phyloP scores from a whole-genome alignment of 441 rosid species.

The Erodium moschatum region DNA sequence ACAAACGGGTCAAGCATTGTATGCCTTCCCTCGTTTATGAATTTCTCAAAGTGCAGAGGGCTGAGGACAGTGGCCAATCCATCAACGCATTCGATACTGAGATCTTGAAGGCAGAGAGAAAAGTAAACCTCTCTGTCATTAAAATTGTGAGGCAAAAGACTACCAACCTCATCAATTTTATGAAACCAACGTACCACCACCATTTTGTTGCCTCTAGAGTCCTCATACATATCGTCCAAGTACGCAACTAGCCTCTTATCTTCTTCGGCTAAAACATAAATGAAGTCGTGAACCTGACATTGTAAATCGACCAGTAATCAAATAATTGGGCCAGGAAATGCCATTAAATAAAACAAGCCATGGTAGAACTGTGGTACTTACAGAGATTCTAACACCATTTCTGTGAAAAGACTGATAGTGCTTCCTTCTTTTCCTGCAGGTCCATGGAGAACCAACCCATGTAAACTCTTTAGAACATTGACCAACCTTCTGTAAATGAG shows the following conservation, averaged over 20 bases:
- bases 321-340: too few species aligned
- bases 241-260: constrained; percentile 58
- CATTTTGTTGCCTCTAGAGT: constrained; percentile 56
- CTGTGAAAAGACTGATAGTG: constrained; percentile 53
- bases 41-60: constrained; percentile 54
- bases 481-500: constrained; percentile 24
- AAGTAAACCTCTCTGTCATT: constrained; percentile 74
- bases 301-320: too few species aligned
- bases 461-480: constrained; percentile 24
- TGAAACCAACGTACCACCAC: constrained; percentile 84
- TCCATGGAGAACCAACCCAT: constrained; percentile 67
- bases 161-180: constrained; percentile 84
- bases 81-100: constrained; percentile 74
- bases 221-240: constrained; percentile 73
- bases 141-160: constrained; percentile 42
- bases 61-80: constrained; percentile 71
- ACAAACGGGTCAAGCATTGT: constrained; percentile 38
- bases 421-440: constrained; percentile 43
- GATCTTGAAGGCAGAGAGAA: constrained; percentile 81
- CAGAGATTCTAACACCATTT: constrained; percentile 55
- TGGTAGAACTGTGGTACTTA: constrained; percentile 27
- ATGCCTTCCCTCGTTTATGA: constrained; percentile 26
- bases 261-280: constrained; percentile 65
- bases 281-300: constrained; percentile 41
- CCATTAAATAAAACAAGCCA: neutral